Evolutionary conservation across 345 rosid species (phyloP).

Genomic region (Lepidium sativum): DNA sequence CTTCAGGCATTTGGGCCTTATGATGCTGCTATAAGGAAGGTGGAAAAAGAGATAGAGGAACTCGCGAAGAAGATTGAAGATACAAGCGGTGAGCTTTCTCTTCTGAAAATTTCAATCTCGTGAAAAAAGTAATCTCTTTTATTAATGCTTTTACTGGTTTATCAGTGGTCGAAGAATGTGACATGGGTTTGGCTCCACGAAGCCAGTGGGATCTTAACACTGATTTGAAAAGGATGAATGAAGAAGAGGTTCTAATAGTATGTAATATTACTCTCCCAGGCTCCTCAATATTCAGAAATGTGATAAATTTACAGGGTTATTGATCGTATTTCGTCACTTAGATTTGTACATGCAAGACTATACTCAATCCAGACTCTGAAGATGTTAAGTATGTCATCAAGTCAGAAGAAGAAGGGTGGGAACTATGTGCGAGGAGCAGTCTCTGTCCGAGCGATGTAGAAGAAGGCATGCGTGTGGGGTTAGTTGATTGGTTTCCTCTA

Average conservation of each 20-base stretch:
- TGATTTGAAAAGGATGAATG: background rate
- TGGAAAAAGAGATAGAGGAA: background rate
- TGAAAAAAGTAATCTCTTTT: background rate
- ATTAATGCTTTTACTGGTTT: background rate
- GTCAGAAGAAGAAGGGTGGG: background rate
- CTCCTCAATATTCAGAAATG: background rate
- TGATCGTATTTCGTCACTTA: background rate
- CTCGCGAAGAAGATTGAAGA: background rate
- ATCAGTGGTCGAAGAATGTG: background rate
- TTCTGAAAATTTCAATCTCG: background rate
- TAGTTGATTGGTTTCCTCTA: too few species aligned
- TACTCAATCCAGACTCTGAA: background rate
- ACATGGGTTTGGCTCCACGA: background rate
- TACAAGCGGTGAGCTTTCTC: background rate
- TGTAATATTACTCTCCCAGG: background rate
- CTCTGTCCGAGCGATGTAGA: background rate
- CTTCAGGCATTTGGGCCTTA: background rate
- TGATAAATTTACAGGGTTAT: background rate
- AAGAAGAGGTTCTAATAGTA: background rate
- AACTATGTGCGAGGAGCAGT: background rate
- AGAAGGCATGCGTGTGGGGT: too few species aligned
- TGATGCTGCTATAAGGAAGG: background rate
- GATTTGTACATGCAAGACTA: background rate
- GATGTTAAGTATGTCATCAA: background rate
- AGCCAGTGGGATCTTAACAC: background rate